Evolutionary conservation across 257 asterid genomes (phyloP).

Genomic region (Nicotiana attenuata): DNA sequence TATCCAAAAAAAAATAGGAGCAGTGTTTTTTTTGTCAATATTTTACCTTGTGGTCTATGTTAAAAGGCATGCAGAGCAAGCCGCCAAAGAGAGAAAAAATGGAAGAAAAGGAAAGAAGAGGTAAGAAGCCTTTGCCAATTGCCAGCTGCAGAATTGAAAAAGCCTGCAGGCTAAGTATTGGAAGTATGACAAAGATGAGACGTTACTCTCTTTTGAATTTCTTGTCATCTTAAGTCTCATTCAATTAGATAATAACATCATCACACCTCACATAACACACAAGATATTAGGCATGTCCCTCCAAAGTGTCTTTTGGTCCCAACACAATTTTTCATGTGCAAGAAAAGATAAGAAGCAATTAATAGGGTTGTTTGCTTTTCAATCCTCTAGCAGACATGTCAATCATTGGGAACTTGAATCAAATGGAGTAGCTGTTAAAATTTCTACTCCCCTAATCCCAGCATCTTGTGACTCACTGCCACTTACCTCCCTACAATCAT

Average conservation of each 20-base stretch:
- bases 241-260: not conserved
- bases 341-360: not conserved
- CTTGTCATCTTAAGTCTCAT: not conserved
- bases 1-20: too few species aligned
- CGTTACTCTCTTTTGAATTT: not conserved
- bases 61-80: not conserved
- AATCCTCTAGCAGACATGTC: constrained; percentile 18
- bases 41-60: not conserved
- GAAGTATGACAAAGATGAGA: constrained; percentile 7
- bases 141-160: constrained; percentile 14
- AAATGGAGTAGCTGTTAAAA: not conserved
- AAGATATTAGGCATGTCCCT: not conserved
- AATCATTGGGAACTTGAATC: constrained; percentile 30
- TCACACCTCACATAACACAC: not conserved
- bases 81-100: not conserved
- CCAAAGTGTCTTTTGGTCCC: constrained; percentile 6
- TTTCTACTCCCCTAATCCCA: constrained; percentile 19
- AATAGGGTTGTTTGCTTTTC: constrained; percentile 3
- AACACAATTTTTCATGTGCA: constrained; percentile 13
- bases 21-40: too few species aligned
- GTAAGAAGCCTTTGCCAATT: not conserved
- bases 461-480: not conserved
- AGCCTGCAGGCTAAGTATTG: constrained; percentile 2
- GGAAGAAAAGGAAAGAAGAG: not conserved
- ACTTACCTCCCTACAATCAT: not conserved